Percentiles rank a stretch among this genome's conserved stretches.
Evolutionary conservation across 2,329 filamentous ascomycete genomes (phyloP).

Genomic region (Neofusicoccum laricinum): DNA sequence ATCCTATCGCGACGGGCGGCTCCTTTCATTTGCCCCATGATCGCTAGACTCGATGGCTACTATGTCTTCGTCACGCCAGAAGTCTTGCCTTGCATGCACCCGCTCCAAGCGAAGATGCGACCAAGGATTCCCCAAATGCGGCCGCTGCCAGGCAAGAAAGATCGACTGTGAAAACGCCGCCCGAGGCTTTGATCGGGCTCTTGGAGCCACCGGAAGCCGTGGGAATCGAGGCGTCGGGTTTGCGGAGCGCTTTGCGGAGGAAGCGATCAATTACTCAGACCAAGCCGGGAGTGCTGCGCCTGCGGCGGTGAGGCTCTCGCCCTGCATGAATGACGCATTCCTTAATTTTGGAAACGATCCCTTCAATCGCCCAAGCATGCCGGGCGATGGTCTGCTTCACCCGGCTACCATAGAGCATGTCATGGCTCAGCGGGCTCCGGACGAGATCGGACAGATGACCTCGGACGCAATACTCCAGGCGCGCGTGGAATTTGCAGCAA

Average conservation of each 20-base stretch:
- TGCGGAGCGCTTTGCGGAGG: not conserved
- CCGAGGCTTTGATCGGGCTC: not conserved
- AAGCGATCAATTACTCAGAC: not conserved
- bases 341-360: constrained; percentile 19
- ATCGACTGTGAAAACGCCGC: constrained; percentile 19
- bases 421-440: not conserved
- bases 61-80: constrained; percentile 17
- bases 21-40: too few species aligned
- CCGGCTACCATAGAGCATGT: not conserved
- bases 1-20: too few species aligned
- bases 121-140: constrained; percentile 19
- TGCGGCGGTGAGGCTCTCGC: not conserved
- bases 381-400: not conserved
- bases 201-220: not conserved
- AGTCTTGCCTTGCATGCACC: constrained; percentile 21
- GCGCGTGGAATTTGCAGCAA: constrained; percentile 16
- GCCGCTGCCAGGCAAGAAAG: constrained; percentile 19
- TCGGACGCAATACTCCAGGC: not conserved
- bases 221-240: not conserved
- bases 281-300: not conserved
- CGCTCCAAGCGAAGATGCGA: constrained; percentile 21
- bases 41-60: not conserved
- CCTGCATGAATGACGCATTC: constrained; percentile 5
- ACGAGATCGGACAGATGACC: not conserved
- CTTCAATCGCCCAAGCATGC: constrained; percentile 18